These are phyloP conservation scores for Lactarius sanguifluus DNA, from an alignment of 768 basidiomycete species.

Conservation along the genomic window DNA sequence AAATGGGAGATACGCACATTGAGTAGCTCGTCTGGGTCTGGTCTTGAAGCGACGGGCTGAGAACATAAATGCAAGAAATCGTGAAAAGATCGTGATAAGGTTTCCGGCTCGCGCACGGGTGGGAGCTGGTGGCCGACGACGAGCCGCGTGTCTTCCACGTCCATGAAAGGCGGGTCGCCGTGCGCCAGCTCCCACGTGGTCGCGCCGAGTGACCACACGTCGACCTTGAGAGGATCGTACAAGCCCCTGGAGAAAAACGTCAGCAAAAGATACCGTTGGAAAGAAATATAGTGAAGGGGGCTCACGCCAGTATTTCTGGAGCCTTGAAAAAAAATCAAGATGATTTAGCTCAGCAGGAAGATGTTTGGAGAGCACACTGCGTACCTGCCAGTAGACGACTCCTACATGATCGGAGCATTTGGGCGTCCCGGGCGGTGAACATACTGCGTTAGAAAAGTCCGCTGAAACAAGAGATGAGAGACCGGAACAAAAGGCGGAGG, in stretches of 20 bases:
- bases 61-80: constrained; percentile 30
- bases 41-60: constrained; percentile 27
- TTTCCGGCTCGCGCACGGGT: constrained; percentile 25
- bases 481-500: not conserved
- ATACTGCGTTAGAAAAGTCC: constrained; percentile 78
- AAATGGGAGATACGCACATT: constrained; percentile 19
- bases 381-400: constrained; percentile 78
- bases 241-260: constrained; percentile 15
- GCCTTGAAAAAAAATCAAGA: constrained; percentile 43
- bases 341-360: too few species aligned
- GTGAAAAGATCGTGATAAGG: constrained; percentile 29
- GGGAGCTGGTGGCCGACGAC: constrained; percentile 24
- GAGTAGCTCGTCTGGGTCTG: constrained; percentile 29
- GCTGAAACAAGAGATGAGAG: constrained; percentile 38
- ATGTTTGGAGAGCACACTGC: constrained; percentile 25
- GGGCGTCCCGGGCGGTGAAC: constrained; percentile 51
- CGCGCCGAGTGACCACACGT: constrained; percentile 31
- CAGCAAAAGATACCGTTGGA: not conserved
- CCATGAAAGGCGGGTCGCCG: constrained; percentile 26
- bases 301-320: constrained; percentile 74
- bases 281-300: constrained; percentile 1
- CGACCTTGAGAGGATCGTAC: constrained; percentile 30
- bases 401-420: constrained; percentile 60
- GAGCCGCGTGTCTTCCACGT: constrained; percentile 25
- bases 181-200: constrained; percentile 30